Evolutionary conservation across 2,329 filamentous ascomycete species (phyloP).

Genomic region (Calonectria pteridis): DNA sequence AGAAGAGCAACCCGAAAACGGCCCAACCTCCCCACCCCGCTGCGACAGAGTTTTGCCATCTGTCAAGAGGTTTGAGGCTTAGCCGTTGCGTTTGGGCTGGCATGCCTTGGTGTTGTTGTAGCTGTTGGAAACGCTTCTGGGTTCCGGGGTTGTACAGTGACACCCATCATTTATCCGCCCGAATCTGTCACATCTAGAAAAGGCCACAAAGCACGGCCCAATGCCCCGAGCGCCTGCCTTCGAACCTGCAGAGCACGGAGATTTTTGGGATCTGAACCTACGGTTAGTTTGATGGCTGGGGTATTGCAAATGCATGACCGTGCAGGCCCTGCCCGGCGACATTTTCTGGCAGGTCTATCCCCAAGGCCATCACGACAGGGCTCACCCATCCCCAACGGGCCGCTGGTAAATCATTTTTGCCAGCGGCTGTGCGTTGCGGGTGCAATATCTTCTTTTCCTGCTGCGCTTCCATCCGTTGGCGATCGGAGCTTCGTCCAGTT

Average conservation of each 20-base stretch:
- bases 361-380: constrained; percentile 16
- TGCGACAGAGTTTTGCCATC: background rate
- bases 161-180: background rate
- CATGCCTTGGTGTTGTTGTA: background rate
- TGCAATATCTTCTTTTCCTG: background rate
- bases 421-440: background rate
- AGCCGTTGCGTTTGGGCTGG: background rate
- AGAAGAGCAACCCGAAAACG: background rate
- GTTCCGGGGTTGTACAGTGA: background rate
- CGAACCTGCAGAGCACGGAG: constrained; percentile 14
- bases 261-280: constrained; percentile 6
- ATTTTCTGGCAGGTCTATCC: constrained; percentile 3
- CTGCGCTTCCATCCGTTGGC: constrained; percentile 1
- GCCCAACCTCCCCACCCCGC: background rate
- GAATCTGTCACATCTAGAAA: constrained; percentile 1
- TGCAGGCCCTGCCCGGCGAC: constrained; percentile 30
- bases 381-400: constrained; percentile 8
- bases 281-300: constrained; percentile 20
- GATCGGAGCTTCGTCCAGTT: constrained; percentile 6
- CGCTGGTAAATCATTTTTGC: constrained; percentile 8
- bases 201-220: constrained; percentile 26
- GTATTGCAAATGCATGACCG: constrained; percentile 39
- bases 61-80: background rate
- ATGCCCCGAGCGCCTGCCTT: constrained; percentile 23
- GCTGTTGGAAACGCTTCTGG: background rate